Evolutionary conservation across 192 early-diverging fungal species (phyloP), one percentile per base, ranked within the genome.

Genomic region (Backusella parvicylindrica): DNA sequence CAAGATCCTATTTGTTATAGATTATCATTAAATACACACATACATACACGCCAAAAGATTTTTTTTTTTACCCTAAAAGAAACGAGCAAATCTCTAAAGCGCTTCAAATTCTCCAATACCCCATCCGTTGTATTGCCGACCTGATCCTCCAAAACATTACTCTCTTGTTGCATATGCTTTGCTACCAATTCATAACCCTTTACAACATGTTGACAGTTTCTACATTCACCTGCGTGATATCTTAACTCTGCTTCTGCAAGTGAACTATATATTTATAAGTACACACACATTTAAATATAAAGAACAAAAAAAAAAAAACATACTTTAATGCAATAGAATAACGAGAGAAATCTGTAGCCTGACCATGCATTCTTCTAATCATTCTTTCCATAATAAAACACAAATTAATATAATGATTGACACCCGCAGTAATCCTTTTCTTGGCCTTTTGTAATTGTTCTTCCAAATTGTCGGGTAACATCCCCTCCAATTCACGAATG

Each of bases 31-130:
- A 75, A 5, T 28, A 64, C 15, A 32, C 2, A 2, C 26, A 28
- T 13, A n/a, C n/a, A n/a, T n/a, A n/a, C n/a, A n/a, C n/a, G n/a
- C n/a, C n/a, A n/a, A n/a, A n/a, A n/a, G n/a, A n/a, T n/a, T 5
- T n/a, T n/a, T 37, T 68, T 16, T 23, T 77, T 41, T 79, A 88
- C 87, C 43, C 79, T 80, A 49, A 85, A 81, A 6, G 90, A 87
- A 15, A 89, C 83, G 26, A 92, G 75, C 12, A 92, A 71, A 68
- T 92, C 91, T n/a, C 90, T 86, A 64, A 89, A 85, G 36, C 85
- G 76, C 68, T 91, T 92, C 41, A 92, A 53, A 80, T 77, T 85
- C 64, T 92, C 91, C 5, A 91, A 76, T 60, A 91, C 79, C 0
- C 80, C 85, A 50, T 86, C 86, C 9, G 83, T 82, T 64, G 80